These are phyloP conservation scores for Porphyra umbilicalis DNA, from an alignment of 31 red algal species.

Conservation along the genomic window DNA sequence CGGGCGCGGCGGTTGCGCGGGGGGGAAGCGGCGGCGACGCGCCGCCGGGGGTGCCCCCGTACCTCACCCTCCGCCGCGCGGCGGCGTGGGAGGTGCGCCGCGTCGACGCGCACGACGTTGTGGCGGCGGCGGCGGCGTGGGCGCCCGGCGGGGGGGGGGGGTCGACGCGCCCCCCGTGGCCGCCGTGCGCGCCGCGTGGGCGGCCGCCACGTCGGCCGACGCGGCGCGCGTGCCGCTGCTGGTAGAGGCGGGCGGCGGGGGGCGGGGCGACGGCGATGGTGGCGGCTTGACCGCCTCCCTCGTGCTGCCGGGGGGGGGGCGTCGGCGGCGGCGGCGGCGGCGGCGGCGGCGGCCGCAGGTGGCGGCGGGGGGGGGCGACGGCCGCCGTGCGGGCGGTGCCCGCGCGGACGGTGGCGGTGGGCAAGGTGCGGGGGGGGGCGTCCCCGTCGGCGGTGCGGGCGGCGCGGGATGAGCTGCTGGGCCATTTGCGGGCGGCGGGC, in stretches of 20 bases:
- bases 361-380: too few relatives aligned
- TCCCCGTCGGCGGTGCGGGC: not conserved
- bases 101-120: not conserved
- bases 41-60: not conserved
- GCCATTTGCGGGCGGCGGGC: not conserved
- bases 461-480: not conserved
- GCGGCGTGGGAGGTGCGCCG: not conserved
- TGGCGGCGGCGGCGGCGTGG: not conserved
- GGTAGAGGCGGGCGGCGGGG: too few relatives aligned
- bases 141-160: not conserved
- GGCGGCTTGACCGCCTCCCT: not conserved
- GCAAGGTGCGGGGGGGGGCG: not conserved
- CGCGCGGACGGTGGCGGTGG: not conserved
- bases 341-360: not conserved
- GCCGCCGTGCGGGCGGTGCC: not conserved
- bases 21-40: not conserved
- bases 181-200: not conserved
- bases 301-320: not conserved
- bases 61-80: not conserved
- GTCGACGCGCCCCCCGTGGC: not conserved
- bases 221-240: not conserved
- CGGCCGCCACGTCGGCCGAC: not conserved
- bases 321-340: not conserved
- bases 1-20: not conserved
- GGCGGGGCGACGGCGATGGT: too few relatives aligned